Percentiles rank a stretch among this genome's conserved stretches.
Evolutionary conservation across 2,329 filamentous ascomycete genomes (phyloP).

Genomic region (Colletotrichum sp.): DNA sequence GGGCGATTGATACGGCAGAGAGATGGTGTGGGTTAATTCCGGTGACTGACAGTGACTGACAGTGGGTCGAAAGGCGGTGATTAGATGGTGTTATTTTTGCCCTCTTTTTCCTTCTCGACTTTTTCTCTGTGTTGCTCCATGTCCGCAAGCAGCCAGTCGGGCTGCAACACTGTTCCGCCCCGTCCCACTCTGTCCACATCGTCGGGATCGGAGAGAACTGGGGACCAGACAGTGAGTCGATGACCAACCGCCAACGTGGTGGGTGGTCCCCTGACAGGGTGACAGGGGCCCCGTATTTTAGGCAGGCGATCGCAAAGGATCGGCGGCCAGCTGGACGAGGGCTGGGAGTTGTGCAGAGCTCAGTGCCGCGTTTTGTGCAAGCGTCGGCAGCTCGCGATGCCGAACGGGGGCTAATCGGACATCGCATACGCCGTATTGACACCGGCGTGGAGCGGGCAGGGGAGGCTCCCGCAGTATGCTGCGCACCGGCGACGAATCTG

Average conservation of each 20-base stretch:
- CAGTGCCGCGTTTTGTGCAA: conserved; percentile 8
- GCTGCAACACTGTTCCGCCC: not conserved
- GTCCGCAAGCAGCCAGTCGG: conserved; percentile 10
- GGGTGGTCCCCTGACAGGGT: conserved; percentile 1
- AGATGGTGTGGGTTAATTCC: not conserved
- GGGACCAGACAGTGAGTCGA: not conserved
- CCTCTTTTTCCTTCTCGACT: conserved; percentile 1
- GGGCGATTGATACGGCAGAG: not conserved
- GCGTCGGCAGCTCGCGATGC: conserved; percentile 11
- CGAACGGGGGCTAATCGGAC: not conserved
- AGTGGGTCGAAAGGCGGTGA: not conserved
- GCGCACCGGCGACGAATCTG: not conserved
- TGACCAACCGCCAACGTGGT: conserved; percentile 16
- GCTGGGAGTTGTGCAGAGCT: conserved; percentile 3
- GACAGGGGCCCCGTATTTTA: conserved; percentile 1
- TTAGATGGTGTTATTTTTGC: not conserved
- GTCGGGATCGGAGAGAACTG: conserved; percentile 16
- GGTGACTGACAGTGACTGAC: not conserved
- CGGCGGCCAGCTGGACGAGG: not conserved
- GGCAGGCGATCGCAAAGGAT: conserved; percentile 16
- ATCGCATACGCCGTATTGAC: not conserved
- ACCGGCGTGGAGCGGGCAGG: not conserved
- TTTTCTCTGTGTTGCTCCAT: not conserved
- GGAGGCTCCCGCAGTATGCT: not conserved
- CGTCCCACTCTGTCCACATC: conserved; percentile 17